Percentiles rank a stretch among this genome's conserved stretches.
These are phyloP conservation scores for Andrographis paniculata DNA, from an alignment of 305 asterid genomes.

Conservation along the genomic window DNA sequence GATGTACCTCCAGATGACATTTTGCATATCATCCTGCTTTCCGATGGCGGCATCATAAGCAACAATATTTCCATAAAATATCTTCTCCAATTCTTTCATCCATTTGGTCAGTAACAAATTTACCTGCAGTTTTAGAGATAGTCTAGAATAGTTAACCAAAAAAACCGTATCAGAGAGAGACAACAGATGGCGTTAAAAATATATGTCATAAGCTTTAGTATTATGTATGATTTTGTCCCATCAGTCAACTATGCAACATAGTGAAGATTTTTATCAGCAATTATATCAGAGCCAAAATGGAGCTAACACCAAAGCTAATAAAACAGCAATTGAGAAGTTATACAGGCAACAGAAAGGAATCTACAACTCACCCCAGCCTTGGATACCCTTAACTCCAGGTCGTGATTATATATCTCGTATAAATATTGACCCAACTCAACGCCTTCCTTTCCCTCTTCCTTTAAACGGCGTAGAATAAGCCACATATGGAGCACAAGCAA, in stretches of 20 bases:
- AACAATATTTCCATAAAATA: conserved; percentile 77
- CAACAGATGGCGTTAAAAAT: background rate
- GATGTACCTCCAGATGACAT: conserved; percentile 66
- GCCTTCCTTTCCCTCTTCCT: conserved; percentile 88
- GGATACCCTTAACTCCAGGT: conserved; percentile 85
- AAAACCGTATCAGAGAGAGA: background rate
- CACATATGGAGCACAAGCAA: conserved; percentile 92
- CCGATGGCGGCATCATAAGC: conserved; percentile 77
- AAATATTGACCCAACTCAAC: conserved; percentile 87
- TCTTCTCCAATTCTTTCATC: conserved; percentile 88
- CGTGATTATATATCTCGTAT: conserved; percentile 85
- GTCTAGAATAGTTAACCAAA: conserved; percentile 9
- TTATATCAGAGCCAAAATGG: background rate
- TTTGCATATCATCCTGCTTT: conserved; percentile 60
- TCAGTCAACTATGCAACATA: background rate
- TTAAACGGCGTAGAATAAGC: conserved; percentile 83
- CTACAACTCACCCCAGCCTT: conserved; percentile 85
- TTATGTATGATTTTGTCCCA: background rate
- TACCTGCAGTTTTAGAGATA: conserved; percentile 39
- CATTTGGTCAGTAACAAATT: conserved; percentile 61
- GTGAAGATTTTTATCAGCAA: background rate
- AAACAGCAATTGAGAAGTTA: background rate
- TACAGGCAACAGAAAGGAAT: conserved; percentile 6
- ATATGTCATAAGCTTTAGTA: background rate
- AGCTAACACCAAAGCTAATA: background rate